These are phyloP conservation scores for Prunus salicina DNA, from an alignment of 306 rosid genomes.

Conservation along the genomic window DNA sequence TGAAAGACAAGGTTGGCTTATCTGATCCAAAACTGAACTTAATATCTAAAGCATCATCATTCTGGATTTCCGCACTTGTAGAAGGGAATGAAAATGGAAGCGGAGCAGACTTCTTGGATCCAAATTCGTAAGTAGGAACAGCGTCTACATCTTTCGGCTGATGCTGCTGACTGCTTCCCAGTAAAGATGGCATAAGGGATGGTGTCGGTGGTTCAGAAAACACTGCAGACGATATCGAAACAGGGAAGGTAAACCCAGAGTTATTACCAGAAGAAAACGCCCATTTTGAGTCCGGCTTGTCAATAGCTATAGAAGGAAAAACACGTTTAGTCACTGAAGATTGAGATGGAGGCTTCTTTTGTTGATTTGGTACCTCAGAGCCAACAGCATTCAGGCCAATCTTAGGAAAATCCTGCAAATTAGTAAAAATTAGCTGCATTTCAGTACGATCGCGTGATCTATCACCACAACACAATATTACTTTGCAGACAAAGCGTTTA, in stretches of 20 bases:
- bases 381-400: conserved; percentile 11
- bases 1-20: conserved; percentile 47
- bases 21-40: conserved; percentile 73
- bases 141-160: conserved; percentile 34
- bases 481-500: too few species aligned
- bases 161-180: conserved; percentile 27
- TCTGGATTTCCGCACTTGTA: conserved; percentile 32
- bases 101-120: conserved; percentile 44
- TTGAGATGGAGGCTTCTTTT: conserved; percentile 30
- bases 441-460: background rate
- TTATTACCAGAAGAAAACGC: conserved; percentile 43
- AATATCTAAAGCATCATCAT: conserved; percentile 45
- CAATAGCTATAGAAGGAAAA: conserved; percentile 60
- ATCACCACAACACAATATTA: background rate
- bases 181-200: conserved; percentile 55
- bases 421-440: background rate
- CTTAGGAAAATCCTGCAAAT: conserved; percentile 46
- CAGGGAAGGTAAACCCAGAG: conserved; percentile 75
- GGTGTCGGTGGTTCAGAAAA: conserved; percentile 82
- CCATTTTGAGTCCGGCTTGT: conserved; percentile 64
- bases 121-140: conserved; percentile 57
- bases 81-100: conserved; percentile 75
- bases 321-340: conserved; percentile 46
- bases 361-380: conserved; percentile 26
- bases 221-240: conserved; percentile 51